phyloP scores from a whole-genome alignment of 139 green algal species.

The Coelastrella sp. region DNA sequence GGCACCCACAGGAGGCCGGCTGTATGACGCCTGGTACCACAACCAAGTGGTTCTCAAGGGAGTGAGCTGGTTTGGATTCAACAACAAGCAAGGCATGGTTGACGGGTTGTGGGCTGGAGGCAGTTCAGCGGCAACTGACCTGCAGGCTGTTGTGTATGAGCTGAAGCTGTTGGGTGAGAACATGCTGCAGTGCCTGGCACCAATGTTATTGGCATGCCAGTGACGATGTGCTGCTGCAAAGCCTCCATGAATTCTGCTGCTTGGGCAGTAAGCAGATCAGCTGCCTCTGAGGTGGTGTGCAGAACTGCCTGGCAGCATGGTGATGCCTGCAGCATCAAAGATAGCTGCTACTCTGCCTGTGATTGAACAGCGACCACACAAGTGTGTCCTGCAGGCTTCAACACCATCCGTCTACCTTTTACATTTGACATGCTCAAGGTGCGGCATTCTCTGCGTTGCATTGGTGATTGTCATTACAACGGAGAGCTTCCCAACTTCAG shows the following conservation, averaged over 20 bases:
- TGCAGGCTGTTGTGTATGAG: conserved; percentile 32
- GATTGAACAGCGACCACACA: background rate
- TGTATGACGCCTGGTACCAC: conserved; percentile 39
- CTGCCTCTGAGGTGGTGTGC: too few species aligned
- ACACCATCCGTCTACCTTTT: conserved; percentile 40
- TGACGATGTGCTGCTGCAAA: too few species aligned
- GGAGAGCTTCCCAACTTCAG: too few species aligned
- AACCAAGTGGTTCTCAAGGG: conserved; percentile 2
- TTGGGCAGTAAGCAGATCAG: too few species aligned
- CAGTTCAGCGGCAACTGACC: conserved; percentile 27
- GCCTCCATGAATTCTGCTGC: too few species aligned
- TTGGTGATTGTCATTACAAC: too few species aligned
- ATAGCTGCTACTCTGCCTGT: background rate
- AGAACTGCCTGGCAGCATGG: too few species aligned
- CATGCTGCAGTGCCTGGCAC: background rate
- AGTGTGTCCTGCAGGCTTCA: conserved; percentile 32
- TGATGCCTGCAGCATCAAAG: background rate
- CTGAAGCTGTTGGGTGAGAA: conserved; percentile 41
- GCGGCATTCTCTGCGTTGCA: too few species aligned
- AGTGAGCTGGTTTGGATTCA: conserved; percentile 41
- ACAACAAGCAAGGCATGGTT: conserved; percentile 6
- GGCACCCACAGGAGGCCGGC: background rate
- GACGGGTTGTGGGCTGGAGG: conserved; percentile 29
- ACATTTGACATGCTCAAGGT: conserved; percentile 11
- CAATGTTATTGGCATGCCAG: too few species aligned